Conservation (phyloP, 2,329 filamentous ascomycete genomes). For the Oidium heveae region DNA sequence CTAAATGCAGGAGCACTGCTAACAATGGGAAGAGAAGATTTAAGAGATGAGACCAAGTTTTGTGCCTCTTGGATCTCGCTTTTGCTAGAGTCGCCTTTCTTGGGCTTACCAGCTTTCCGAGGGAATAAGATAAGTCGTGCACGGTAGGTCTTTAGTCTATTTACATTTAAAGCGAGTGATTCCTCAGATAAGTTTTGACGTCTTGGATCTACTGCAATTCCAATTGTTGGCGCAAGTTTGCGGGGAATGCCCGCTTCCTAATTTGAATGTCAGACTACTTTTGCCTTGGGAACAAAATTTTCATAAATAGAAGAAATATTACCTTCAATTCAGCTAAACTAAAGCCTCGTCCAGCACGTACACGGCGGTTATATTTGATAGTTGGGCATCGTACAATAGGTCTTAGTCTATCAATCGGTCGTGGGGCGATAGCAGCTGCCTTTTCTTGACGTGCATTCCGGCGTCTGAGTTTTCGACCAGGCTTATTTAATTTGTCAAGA, state of each 20-base stretch:
- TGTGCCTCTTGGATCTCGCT: slow-evolving; percentile 44
- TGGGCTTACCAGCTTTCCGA: slow-evolving; percentile 77
- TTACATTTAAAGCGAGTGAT: slow-evolving; percentile 81
- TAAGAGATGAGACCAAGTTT: slow-evolving; percentile 31
- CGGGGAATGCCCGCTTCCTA: slow-evolving; percentile 89
- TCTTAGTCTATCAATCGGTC: slow-evolving; percentile 89
- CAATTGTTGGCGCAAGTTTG: slow-evolving; percentile 84
- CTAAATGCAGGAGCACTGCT: slow-evolving; percentile 37
- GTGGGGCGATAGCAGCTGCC: slow-evolving; percentile 84
- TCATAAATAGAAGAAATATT: slow-evolving; percentile 16
- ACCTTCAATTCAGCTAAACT: slow-evolving; percentile 96
- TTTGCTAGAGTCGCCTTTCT: slow-evolving; percentile 72
- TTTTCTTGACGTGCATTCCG: slow-evolving; percentile 79
- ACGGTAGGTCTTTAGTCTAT: slow-evolving; percentile 94
- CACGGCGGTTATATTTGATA: slow-evolving; percentile 97
- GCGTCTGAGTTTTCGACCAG: slow-evolving; percentile 86
- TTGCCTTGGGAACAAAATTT: too few species aligned
- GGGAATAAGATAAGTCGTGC: slow-evolving; percentile 93
- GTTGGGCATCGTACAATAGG: slow-evolving; percentile 94
- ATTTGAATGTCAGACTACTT: slow-evolving; percentile 18
- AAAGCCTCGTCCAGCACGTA: slow-evolving; percentile 93
- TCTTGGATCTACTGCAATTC: slow-evolving; percentile 88
- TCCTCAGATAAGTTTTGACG: slow-evolving; percentile 95
- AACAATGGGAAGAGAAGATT: slow-evolving; percentile 45
- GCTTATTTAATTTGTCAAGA: slow-evolving; percentile 35